A percentile compares a stretch with the other conserved stretches of the same genome.
These are phyloP conservation scores for Tricholoma sp. DNA, from an alignment of 768 basidiomycete genomes.

Conservation along the genomic window DNA sequence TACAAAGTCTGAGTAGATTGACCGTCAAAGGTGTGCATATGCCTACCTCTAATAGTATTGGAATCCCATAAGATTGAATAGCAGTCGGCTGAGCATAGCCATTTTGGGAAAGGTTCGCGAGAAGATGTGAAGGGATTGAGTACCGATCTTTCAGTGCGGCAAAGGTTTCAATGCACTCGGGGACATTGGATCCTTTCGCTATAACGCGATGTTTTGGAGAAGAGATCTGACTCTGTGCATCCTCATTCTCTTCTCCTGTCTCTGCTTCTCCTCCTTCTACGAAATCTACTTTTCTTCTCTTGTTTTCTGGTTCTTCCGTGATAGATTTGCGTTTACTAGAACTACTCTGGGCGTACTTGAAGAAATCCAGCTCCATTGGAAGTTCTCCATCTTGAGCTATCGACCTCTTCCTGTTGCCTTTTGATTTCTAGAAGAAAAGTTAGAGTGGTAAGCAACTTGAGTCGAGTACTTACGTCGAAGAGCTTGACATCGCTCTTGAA, in stretches of 20 bases:
- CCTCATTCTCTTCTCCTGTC: slow-evolving; percentile 16
- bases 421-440: slow-evolving; percentile 13
- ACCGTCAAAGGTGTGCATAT: neutral
- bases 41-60: slow-evolving; percentile 73
- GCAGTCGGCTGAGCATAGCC: slow-evolving; percentile 70
- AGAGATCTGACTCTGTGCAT: slow-evolving; percentile 12
- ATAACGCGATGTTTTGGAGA: slow-evolving; percentile 58
- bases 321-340: slow-evolving; percentile 46
- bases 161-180: slow-evolving; percentile 54
- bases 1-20: slow-evolving; percentile 20
- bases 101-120: slow-evolving; percentile 57
- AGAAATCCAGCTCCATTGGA: slow-evolving; percentile 84
- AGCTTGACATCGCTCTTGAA: slow-evolving; percentile 67
- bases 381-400: slow-evolving; percentile 39
- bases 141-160: slow-evolving; percentile 54
- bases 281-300: slow-evolving; percentile 28
- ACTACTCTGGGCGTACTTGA: slow-evolving; percentile 71
- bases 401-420: slow-evolving; percentile 12
- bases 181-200: slow-evolving; percentile 69
- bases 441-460: neutral
- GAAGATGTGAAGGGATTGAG: slow-evolving; percentile 50
- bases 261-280: slow-evolving; percentile 23
- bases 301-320: slow-evolving; percentile 18
- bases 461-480: slow-evolving; percentile 51
- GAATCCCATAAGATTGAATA: slow-evolving; percentile 76